Base-by-base conservation (phyloP, 768 basidiomycete species). In the Auricularia cornea region DNA sequence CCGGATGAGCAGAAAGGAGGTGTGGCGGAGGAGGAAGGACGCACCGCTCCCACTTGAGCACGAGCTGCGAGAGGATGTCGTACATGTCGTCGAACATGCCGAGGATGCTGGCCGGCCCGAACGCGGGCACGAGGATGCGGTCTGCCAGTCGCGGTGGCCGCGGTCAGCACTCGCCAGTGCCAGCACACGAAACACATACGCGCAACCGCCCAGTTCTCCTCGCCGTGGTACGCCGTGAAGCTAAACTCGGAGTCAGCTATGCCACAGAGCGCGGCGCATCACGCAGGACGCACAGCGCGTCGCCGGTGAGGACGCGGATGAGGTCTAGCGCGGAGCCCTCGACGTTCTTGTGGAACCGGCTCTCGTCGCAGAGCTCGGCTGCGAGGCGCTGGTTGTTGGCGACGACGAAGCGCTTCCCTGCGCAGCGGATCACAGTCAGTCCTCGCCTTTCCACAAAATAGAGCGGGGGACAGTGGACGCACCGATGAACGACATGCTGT, bases 31-130 rank as follows among this genome's bases (percentile, higher is more conserved):
- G 16, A 16, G 26, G 8, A 12, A 48, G n/a, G 18, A 54, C 64
- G 64, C 41, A 77, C 77, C 79, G 65, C 65, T 78, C 76, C 76
- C 79, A 80, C 65, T 81, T 80, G 29, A 76, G 67, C 2, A 79
- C 63, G 60, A 82, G 72, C 67, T 81, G 81, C 32, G 71, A 69
- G 8, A 71, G 72, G 51, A 81, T 76, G 63, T 82, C 81, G 10
- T 74, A 67, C 81, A 81, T 82, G 61, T 78, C 78, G 31, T 75
- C 74, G 65, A 81, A 77, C 81, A 83, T 82, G 62, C 72, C 73
- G 35, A 74, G 74, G 52, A 83, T 75, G 2, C 75, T 70, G 10
- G 72, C 67, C 2, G 79, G 76, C 20, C 79, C 79, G 69, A 82
- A 78, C 2, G 75, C 75, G 26, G 78, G 78, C 69, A 75, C 72